phyloP scores from a whole-genome alignment of 2,329 filamentous ascomycete species.

The Colletotrichum melonis region DNA sequence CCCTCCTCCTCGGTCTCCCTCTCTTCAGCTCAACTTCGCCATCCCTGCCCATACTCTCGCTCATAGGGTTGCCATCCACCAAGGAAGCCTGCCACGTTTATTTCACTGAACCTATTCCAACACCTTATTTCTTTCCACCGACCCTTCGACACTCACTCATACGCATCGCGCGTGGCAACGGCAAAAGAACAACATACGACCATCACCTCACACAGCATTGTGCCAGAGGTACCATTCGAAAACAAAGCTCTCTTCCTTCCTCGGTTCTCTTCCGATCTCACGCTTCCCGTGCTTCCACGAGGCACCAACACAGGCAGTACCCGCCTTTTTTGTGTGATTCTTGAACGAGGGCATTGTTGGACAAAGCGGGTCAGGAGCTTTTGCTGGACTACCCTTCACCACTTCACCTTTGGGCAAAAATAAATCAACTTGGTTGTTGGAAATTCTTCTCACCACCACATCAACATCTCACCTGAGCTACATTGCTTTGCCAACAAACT shows the following conservation, averaged over 20 bases:
- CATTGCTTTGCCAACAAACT: conserved; percentile 8
- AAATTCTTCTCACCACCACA: not conserved
- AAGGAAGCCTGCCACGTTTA: conserved; percentile 2
- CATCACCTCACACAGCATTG: not conserved
- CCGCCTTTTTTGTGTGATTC: conserved; percentile 14
- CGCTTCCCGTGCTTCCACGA: conserved; percentile 15
- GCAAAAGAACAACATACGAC: not conserved
- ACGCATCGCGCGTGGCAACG: not conserved
- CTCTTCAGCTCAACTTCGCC: not conserved
- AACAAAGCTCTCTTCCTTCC: not conserved
- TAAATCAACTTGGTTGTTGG: conserved; percentile 2
- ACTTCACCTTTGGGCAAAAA: conserved; percentile 4
- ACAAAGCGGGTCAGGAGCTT: conserved; percentile 2
- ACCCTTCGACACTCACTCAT: conserved; percentile 1
- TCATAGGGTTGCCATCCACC: not conserved
- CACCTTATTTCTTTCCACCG: not conserved
- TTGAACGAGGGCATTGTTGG: conserved; percentile 9
- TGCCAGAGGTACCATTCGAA: not conserved
- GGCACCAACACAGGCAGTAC: conserved; percentile 7
- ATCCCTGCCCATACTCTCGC: conserved; percentile 21
- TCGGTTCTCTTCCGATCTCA: not conserved
- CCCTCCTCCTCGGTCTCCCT: not conserved
- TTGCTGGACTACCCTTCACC: conserved; percentile 3
- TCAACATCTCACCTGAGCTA: conserved; percentile 6
- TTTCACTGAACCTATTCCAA: conserved; percentile 1